phyloP scores from a whole-genome alignment of 1,284 basidiomycete genomes.

The Cryptococcus sp. region DNA sequence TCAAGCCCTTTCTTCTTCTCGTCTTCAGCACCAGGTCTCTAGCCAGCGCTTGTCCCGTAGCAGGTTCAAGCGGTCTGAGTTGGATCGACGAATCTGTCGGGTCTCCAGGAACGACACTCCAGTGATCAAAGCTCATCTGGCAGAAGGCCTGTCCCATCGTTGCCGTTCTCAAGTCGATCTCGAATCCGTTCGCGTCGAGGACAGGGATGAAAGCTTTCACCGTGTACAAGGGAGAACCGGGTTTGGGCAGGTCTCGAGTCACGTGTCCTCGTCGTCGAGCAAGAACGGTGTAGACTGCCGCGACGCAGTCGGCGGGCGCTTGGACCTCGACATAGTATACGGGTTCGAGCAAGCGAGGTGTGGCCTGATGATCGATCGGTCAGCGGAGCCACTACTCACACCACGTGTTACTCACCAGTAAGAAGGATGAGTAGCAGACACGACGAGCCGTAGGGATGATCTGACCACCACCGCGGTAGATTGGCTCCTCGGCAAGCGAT shows the following conservation, averaged over 20 bases:
- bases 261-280: slow-evolving; percentile 96
- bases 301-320: slow-evolving; percentile 96
- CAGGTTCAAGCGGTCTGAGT: slow-evolving; percentile 92
- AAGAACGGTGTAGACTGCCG: slow-evolving; percentile 95
- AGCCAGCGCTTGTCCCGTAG: slow-evolving; percentile 87
- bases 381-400: slow-evolving; percentile 18
- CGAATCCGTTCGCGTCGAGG: slow-evolving; percentile 98
- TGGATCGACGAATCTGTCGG: slow-evolving; percentile 95
- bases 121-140: slow-evolving; percentile 94
- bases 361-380: slow-evolving; percentile 62
- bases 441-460: slow-evolving; percentile 96
- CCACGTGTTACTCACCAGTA: slow-evolving; percentile 67
- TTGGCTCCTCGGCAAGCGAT: slow-evolving; percentile 87
- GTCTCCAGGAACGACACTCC: slow-evolving; percentile 98
- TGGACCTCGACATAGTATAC: slow-evolving; percentile 98
- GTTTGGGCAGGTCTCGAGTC: slow-evolving; percentile 94
- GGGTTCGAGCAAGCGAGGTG: slow-evolving; percentile 90
- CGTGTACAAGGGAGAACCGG: slow-evolving; percentile 94
- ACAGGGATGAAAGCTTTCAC: slow-evolving; percentile 97
- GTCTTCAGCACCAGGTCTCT: slow-evolving; percentile 95
- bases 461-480: slow-evolving; percentile 96
- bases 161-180: slow-evolving; percentile 94
- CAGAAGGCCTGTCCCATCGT: slow-evolving; percentile 98
- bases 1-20: slow-evolving; percentile 89
- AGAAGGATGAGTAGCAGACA: slow-evolving; percentile 98